phyloP scores from a whole-genome alignment of 306 rosid genomes.

The Crotalaria pallida region DNA sequence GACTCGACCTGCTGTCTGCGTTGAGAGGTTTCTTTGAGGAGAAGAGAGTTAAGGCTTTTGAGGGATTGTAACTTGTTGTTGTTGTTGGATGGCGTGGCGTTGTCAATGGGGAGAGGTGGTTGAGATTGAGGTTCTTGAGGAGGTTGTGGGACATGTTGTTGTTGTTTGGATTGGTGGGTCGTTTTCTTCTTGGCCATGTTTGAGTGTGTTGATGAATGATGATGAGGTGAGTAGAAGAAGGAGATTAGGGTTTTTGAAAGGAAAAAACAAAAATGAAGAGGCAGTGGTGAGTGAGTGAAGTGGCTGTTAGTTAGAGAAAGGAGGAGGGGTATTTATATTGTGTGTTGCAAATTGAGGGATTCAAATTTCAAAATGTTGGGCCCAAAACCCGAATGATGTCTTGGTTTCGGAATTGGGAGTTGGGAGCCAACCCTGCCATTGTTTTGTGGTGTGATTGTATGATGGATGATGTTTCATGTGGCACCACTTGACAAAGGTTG shows the following conservation, averaged over 20 bases:
- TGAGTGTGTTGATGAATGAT: constrained; percentile 8
- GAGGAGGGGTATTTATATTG: too few species aligned
- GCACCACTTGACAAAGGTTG: too few species aligned
- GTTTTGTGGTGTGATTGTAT: too few species aligned
- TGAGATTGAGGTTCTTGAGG: background rate
- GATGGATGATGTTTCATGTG: too few species aligned
- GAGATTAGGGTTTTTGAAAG: constrained; percentile 33
- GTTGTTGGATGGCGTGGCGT: too few species aligned
- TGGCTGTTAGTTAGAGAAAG: background rate
- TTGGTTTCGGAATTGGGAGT: background rate
- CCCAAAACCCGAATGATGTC: background rate
- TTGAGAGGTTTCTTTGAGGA: constrained; percentile 47
- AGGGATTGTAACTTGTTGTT: constrained; percentile 39
- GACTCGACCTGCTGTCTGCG: constrained; percentile 43
- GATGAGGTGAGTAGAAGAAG: background rate
- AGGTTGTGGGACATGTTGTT: constrained; percentile 10
- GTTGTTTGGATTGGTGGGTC: constrained; percentile 24
- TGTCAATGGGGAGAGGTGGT: background rate
- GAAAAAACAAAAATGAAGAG: background rate
- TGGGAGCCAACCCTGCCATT: too few species aligned
- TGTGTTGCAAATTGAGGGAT: too few species aligned
- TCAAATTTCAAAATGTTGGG: background rate
- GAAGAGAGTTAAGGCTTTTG: constrained; percentile 43
- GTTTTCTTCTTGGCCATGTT: constrained; percentile 61
- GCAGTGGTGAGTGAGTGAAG: background rate